Percentiles rank a stretch among this genome's conserved stretches.
phyloP scores from a whole-genome alignment of 176 grass and related monocot genomes.

The Zizania latifolia region DNA sequence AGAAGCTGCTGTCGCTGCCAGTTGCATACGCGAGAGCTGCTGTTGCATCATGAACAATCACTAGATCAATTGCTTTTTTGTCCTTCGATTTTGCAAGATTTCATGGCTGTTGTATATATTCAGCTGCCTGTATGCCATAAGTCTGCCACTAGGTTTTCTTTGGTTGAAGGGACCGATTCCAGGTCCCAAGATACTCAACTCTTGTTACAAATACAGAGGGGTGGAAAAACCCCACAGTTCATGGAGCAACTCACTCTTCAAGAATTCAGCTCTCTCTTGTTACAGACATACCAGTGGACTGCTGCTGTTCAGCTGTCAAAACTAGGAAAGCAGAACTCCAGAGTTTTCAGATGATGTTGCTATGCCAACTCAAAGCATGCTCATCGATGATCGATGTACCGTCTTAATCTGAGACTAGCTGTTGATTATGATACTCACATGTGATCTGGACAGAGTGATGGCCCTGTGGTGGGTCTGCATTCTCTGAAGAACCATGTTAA shows the following conservation, averaged over 20 bases:
- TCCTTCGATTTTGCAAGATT: not conserved
- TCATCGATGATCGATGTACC: not conserved
- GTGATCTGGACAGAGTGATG: not conserved
- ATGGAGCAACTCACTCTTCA: not conserved
- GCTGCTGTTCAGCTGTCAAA: no score
- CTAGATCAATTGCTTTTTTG: conserved; percentile 13
- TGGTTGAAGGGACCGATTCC: conserved; percentile 2
- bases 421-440: not conserved
- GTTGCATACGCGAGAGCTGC: conserved; percentile 61
- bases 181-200: not conserved
- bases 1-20: conserved; percentile 71
- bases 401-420: not conserved
- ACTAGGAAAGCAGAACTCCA: not conserved
- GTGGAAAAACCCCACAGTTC: not conserved
- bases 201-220: not conserved
- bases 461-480: not conserved
- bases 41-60: conserved; percentile 26
- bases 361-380: not conserved
- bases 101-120: conserved; percentile 38
- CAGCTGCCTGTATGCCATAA: conserved; percentile 13
- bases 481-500: not conserved
- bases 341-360: not conserved
- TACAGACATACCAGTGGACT: not conserved
- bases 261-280: not conserved
- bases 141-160: not conserved